Evolutionary conservation across 2,329 filamentous ascomycete species (phyloP), one percentile per base, ranked within the genome.

Genomic region (Alternaria arborescens): DNA sequence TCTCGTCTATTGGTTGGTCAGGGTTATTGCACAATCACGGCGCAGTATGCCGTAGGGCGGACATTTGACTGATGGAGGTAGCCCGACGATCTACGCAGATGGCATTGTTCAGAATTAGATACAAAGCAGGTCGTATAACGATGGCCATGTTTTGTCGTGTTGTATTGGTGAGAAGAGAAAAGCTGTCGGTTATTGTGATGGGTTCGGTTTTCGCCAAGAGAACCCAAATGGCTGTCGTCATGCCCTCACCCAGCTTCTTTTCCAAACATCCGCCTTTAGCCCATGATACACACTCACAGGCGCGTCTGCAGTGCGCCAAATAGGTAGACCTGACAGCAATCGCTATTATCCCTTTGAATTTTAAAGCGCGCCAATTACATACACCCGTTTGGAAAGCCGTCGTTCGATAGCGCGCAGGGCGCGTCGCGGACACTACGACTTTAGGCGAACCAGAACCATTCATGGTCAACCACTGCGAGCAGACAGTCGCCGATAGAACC

Each of bases 371-470:
- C 30, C 36, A 18, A 38, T 10, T 10, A 20, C 22, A 26, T 14
- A 26, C 22, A 30, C 28, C 18, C 22, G 10, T 30, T 18, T 26
- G 8, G 16, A 18, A 11, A 42, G 14, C 32, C 34, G n/a, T 18
- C 20, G 8, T 41, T 10, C 10, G 16, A 41, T 18, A 20, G 8
- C 34, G 44, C 52, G 32, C 32, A 34, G 18, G 41, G 52, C 36
- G 38, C 41, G 26, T 47, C 43, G 8, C n/a, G 12, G 28, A 42
- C 52, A 36, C 26, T 46, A 50, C 22, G 16, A 42, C 40, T 36
- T 46, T 44, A 52, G 56, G 41, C 42, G 47, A 41, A 52, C 58
- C 53, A 57, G 47, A 60, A 60, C 52, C 47, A 52, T 18, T 48
- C 47, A 34, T 30, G n/a, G 26, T 36, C 53, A 47, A 41, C 53